Base-by-base conservation (phyloP, 768 basidiomycete species). In the Mycena latifolia region DNA sequence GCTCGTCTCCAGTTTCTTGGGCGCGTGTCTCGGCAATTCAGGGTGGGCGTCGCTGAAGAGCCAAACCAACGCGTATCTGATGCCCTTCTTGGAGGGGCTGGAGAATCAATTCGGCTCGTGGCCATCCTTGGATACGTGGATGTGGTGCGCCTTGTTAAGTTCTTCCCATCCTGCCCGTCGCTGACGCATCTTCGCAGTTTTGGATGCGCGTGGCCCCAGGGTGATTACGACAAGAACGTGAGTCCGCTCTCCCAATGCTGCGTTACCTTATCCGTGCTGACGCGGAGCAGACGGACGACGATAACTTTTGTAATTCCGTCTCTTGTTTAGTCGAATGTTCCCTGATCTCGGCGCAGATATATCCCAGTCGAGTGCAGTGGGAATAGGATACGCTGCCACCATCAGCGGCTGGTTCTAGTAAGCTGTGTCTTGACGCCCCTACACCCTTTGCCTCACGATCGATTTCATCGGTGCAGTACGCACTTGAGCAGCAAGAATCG, bases 131-230 rank as follows among this genome's bases (percentile, higher is more conserved):
- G 85, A 86, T 72, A 80, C 80, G 18, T 85, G 84, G 85, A 78
- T 79, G 71, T 85, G 84, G 83, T 84, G 60, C 61, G 82, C 74
- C 3, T 43, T 20, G 3, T 22, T 11, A 5, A 43, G 5, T 14
- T 39, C 11, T 18, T n/a, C 18, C 41, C 11, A 39, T 39, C 17
- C 5, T 39, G 14, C 17, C 41, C 20, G 48, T 27, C 47, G 41
- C 41, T 43, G 41, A 43, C 22, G 47, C n/a, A 33, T 25, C 6
- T 20, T 14, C 39, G 6, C 54, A 81, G 83, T 78, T 89, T 88
- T 87, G 87, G 88, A 73, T 84, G 86, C 73, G 88, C 86, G 8
- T 90, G 88, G 88, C 88, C 88, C 0, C 80, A 85, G 66, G 81
- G 84, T 0, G 74, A 84, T 62, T 69, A 72, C 17, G 77, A 78